Base-by-base conservation (phyloP, 2,329 filamentous ascomycete genomes). In the Aspergillus tanneri region DNA sequence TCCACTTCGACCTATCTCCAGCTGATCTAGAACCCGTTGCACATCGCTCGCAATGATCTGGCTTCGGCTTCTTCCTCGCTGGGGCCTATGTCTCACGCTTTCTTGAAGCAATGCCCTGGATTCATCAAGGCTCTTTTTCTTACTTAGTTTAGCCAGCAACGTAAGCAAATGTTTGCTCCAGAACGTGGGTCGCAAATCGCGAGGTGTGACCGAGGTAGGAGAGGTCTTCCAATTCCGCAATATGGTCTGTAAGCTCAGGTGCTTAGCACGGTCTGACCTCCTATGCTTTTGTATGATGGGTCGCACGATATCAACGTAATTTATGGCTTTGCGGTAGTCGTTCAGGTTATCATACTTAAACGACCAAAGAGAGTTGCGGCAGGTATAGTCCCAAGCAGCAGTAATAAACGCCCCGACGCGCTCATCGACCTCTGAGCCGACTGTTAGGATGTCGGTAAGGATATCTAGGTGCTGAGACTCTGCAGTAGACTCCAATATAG, bases 81-180 rank as follows among this genome's bases (percentile, higher is more conserved):
- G 37, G 2, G 46, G 46, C 10, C 46, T 10, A 6, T 37, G 16
- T 3, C 11, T 37, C 2, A 47, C 16, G 14, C 46, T 47, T n/a
- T 21, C 30, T 25, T 36, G n/a, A 14, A 47, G 28, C 22, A 47
- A 32, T 3, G 19, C 8, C 3, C 28, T 3, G 1, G 46, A 27
- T 7, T 47, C 46, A 3, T 41, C 27, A 7, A 21, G 19, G 2
- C 21, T 3, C n/a, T 43, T 47, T 14, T 28, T 16, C 28, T 23
- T 36, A 24, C 46, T 47, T 5, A 47, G 23, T 11, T 30, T 21
- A 4, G 28, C 46, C 6, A 47, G 11, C 9, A 38, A 14, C 6
- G 22, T 27, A 4, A 47, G 30, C 7, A 47, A 19, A 38, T 47
- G 46, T 19, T 47, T 43, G 16, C 46, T 47, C 46, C 46, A 47